These are phyloP conservation scores for Trichoderma gamsii DNA, from an alignment of 495 filamentous ascomycete species.

Conservation along the genomic window DNA sequence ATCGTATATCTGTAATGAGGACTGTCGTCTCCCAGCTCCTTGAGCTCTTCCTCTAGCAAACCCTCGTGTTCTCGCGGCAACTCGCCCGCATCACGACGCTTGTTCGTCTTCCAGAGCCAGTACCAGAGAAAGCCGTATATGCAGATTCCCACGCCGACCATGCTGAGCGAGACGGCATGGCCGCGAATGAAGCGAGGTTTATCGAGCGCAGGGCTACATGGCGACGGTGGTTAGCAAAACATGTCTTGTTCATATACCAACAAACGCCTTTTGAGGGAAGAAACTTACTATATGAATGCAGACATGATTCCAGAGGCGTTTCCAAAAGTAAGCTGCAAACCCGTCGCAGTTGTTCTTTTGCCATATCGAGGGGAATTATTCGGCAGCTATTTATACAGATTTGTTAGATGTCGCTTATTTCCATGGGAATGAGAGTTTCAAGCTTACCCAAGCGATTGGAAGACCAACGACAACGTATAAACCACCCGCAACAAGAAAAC, in stretches of 20 bases:
- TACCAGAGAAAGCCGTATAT: slow-evolving; percentile 50
- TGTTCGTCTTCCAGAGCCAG: slow-evolving; percentile 50
- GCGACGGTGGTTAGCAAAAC: slow-evolving; percentile 17
- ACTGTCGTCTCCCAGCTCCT: slow-evolving; percentile 63
- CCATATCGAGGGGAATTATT: slow-evolving; percentile 58
- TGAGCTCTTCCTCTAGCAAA: slow-evolving; percentile 58
- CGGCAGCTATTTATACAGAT: slow-evolving; percentile 25
- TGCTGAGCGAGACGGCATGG: slow-evolving; percentile 48
- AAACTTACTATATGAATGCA: slow-evolving; percentile 52
- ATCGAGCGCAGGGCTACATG: slow-evolving; percentile 31
- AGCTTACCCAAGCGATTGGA: slow-evolving; percentile 59
- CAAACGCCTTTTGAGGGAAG: too few species aligned
- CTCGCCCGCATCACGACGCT: slow-evolving; percentile 44
- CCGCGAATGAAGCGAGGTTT: slow-evolving; percentile 45
- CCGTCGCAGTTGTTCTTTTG: slow-evolving; percentile 64
- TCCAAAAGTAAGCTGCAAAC: slow-evolving; percentile 63
- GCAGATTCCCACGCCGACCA: slow-evolving; percentile 43
- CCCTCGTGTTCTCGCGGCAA: slow-evolving; percentile 47
- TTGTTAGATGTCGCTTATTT: background rate
- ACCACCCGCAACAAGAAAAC: slow-evolving; percentile 63
- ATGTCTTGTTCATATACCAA: slow-evolving; percentile 10
- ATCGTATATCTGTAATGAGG: slow-evolving; percentile 55
- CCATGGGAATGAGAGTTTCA: background rate
- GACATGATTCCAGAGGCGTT: slow-evolving; percentile 66
- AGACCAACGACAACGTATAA: slow-evolving; percentile 65